phyloP scores from a whole-genome alignment of 2,329 filamentous ascomycete species.

The Trichoderma cornu-damae region DNA sequence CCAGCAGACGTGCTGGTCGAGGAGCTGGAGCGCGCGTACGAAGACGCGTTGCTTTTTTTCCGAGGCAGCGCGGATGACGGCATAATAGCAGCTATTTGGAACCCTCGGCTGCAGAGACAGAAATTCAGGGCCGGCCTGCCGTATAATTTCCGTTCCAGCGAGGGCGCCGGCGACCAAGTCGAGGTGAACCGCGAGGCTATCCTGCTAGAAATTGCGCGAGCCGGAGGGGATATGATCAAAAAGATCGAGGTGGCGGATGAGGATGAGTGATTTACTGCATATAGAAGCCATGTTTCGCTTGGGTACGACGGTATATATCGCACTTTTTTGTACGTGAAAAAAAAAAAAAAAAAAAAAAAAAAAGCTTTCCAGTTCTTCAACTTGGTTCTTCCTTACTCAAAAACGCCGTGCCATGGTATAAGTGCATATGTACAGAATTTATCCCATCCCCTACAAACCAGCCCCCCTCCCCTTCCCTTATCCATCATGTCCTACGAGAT shows the following conservation, averaged over 20 bases:
- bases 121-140: constrained; percentile 66
- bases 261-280: neutral
- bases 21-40: constrained; percentile 64
- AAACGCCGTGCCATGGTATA: constrained; percentile 39
- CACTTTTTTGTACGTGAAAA: neutral
- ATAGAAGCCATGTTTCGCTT: neutral
- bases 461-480: neutral
- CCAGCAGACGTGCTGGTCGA: constrained; percentile 58
- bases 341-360: neutral
- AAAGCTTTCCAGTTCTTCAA: constrained; percentile 12
- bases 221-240: constrained; percentile 63
- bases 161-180: constrained; percentile 45
- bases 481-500: constrained; percentile 9
- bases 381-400: constrained; percentile 20
- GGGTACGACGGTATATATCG: neutral
- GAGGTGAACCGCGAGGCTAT: constrained; percentile 64
- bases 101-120: constrained; percentile 49
- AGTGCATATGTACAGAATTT: constrained; percentile 30
- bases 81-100: constrained; percentile 56
- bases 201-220: constrained; percentile 65
- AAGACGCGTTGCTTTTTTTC: constrained; percentile 73
- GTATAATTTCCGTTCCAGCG: constrained; percentile 48
- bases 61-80: constrained; percentile 55
- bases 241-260: constrained; percentile 50
- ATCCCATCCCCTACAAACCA: constrained; percentile 19